Evolutionary conservation across 257 asterid genomes (phyloP), one percentile per base, ranked within the genome.

Genomic region (Jacaranda copaia): DNA sequence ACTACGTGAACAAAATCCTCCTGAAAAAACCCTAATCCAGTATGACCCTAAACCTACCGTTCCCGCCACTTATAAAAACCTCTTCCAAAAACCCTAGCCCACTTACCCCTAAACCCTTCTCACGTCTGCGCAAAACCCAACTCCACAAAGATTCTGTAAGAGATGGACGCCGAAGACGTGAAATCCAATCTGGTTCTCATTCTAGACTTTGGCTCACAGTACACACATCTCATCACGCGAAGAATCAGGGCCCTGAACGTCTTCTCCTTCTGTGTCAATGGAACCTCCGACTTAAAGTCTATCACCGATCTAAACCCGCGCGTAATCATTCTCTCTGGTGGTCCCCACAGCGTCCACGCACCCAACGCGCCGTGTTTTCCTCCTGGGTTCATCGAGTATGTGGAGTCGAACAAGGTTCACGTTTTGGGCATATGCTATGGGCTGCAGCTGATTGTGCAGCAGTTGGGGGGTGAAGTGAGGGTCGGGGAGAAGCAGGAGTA

Each of bases 171-270:
- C 68, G 84, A 85, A 74, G 86, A 79, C 38, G 92, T 82, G 64
- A 85, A 86, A 72, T 77, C 97, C 2, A 87, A 87, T 81, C 46
- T 86, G 5, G 97, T 93, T 4, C 74, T 93, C 0, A 91, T 93
- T 68, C 87, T 91, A 1, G 97, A 89, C 55, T 94, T 89, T 56
- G 99, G 98, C 6, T 96, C 99, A 6, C 99, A 96, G 79, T 96
- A 96, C 85, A 96, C 99, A 16, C 99, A 96, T 77, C 94, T 96
- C 74, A 96, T 96, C 77, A 96, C 98, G 63, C 90, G 99, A 12
- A 76, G 99, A 76, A 93, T 96, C 75, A 92, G 99, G 5, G 88
- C 96, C 76, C 85, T 96, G 75, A 85, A 92, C 12, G 85, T 93
- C 42, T 91, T 91, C 83, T 96, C 99, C 2, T 96, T 93, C 84